Evolutionary conservation across 2,329 filamentous ascomycete genomes (phyloP).

Genomic region (Aspergillus unguis): DNA sequence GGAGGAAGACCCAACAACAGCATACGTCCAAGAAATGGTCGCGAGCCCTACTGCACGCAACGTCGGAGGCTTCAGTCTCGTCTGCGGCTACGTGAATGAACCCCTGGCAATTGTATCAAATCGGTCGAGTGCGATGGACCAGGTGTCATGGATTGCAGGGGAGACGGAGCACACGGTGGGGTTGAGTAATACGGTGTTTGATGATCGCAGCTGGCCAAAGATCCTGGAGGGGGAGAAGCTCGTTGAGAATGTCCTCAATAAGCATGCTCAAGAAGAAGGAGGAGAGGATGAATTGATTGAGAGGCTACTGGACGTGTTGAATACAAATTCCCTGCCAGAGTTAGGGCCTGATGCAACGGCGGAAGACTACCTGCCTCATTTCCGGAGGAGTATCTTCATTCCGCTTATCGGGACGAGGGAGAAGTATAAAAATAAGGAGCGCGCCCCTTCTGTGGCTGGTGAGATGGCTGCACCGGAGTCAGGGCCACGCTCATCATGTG

Average conservation of each 20-base stretch:
- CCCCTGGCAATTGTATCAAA: conserved; percentile 61
- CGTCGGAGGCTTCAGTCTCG: conserved; percentile 62
- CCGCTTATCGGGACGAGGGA: conserved; percentile 53
- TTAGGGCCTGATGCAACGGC: conserved; percentile 47
- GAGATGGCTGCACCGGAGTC: neutral
- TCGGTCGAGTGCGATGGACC: conserved; percentile 52
- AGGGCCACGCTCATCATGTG: neutral
- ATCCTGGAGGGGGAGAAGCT: conserved; percentile 56
- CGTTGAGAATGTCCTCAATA: conserved; percentile 49
- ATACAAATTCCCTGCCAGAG: conserved; percentile 54
- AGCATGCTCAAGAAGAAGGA: conserved; percentile 42
- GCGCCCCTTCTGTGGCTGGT: neutral
- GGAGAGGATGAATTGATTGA: conserved; percentile 51
- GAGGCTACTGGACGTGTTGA: conserved; percentile 52
- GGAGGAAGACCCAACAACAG: conserved; percentile 38
- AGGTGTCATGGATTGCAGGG: conserved; percentile 51
- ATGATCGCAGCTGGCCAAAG: conserved; percentile 60
- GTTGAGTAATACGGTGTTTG: conserved; percentile 60
- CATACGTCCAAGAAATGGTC: conserved; percentile 55
- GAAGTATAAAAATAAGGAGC: conserved; percentile 38
- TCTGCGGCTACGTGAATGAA: conserved; percentile 56
- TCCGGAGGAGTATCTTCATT: conserved; percentile 61
- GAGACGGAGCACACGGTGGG: conserved; percentile 53
- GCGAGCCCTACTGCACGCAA: conserved; percentile 53
- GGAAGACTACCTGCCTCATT: conserved; percentile 54